Evolutionary conservation across 192 early-diverging fungal genomes (phyloP), one percentile per base, ranked within the genome.

Genomic region (Coemansia sp.): DNA sequence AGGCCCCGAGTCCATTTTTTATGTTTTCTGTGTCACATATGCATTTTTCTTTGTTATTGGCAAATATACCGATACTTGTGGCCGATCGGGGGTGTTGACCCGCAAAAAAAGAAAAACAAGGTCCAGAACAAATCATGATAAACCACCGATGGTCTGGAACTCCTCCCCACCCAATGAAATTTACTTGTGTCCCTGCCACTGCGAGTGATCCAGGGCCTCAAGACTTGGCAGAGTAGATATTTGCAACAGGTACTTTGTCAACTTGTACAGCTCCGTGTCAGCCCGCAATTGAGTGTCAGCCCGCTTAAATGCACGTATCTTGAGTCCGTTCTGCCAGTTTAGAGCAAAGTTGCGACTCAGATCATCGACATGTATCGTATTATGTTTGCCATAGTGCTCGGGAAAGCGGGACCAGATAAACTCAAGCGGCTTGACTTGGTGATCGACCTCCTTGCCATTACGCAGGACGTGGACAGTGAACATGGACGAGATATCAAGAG

Each of bases 331-430:
- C 60, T 87, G 84, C 34, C 85, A 85, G 62, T 93, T 93, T 69
- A 93, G 85, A 0, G 89, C 89, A 87, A 93, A 93, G 64, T 93
- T 93, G 16, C 91, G 79, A 24, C 85, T 80, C 71, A 93, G 65
- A 52, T 93, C 92, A 62, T 93, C 92, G 3, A 93, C 71, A 50
- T 93, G 92, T 20, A 92, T 80, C 0, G 92, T 93, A 69, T 91
- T 91, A 10, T 71, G 69, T 6, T 66, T 66, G 18, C 63, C 66
- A 44, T 80, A 90, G 61, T 82, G 75, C 0, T 66, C 52, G 1
- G 87, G 86, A 31, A 89, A 88, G 68, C 86, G 76, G 39, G 76
- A n/a, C 85, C 87, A 89, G 16, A 91, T 91, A 50, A 89, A 84
- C 64, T 89, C 87, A 27, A 93, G 74, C 13, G 92, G 80, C 71